These are phyloP conservation scores for Thelonectria discophora DNA, from an alignment of 2,329 filamentous ascomycete genomes.

Conservation along the genomic window DNA sequence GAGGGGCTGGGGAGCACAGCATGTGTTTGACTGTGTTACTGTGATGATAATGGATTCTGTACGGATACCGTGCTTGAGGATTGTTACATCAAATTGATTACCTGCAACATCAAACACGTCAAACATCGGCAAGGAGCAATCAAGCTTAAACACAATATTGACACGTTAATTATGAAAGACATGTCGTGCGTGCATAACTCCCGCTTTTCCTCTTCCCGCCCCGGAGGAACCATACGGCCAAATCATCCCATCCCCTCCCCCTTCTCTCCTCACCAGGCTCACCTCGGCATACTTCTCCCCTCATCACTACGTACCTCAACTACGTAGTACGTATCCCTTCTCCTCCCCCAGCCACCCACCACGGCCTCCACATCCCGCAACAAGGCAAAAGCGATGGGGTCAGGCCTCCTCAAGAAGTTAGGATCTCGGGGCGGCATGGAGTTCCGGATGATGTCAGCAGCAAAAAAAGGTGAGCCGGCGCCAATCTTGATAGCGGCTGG, in stretches of 20 bases:
- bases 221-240: neutral
- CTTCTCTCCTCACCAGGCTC: neutral
- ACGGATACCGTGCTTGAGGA: too few species aligned
- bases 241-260: neutral
- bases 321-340: too few species aligned
- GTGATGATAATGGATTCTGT: neutral
- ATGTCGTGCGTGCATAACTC: neutral
- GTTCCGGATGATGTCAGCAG: conserved; percentile 3
- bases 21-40: neutral
- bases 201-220: neutral
- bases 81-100: too few species aligned
- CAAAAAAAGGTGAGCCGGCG: conserved; percentile 2
- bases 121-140: neutral
- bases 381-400: neutral
- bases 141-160: neutral
- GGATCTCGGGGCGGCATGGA: neutral
- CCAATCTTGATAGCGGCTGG: conserved; percentile 28
- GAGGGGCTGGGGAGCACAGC: neutral
- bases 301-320: too few species aligned
- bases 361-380: conserved; percentile 18
- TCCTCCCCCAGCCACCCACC: neutral
- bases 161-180: neutral
- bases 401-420: neutral
- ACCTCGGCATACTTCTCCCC: neutral
- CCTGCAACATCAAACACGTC: neutral